A percentile compares a stretch with the other conserved stretches of the same genome.
phyloP scores from a whole-genome alignment of 371 early-diverging fungal genomes.

The Apophysomyces sp. region DNA sequence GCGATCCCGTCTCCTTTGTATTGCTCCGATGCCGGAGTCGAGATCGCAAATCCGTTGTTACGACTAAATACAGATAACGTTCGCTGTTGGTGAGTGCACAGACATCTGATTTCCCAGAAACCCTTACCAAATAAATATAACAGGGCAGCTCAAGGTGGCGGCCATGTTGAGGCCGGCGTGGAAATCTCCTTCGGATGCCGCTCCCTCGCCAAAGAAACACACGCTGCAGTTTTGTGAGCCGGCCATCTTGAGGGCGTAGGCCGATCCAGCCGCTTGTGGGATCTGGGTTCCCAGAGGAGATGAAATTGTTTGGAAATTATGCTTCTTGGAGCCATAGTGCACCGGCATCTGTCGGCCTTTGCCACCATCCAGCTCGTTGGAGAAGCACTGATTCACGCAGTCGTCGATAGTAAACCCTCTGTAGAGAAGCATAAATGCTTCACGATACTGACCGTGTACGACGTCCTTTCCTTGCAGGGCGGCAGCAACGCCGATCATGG shows the following conservation, averaged over 20 bases:
- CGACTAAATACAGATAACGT: too few species aligned
- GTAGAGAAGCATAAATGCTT: constrained; percentile 90
- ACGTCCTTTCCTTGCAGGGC: constrained; percentile 85
- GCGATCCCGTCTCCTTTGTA: constrained; percentile 97
- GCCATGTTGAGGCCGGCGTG: constrained; percentile 98
- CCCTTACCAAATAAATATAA: constrained; percentile 91
- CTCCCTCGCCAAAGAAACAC: constrained; percentile 98
- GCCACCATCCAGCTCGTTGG: constrained; percentile 85
- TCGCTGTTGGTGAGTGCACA: too few species aligned
- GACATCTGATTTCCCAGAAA: too few species aligned
- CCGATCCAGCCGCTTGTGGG: constrained; percentile 98
- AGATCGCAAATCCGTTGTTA: constrained; percentile 98
- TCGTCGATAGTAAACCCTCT: constrained; percentile 92
- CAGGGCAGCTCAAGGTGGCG: constrained; percentile 87
- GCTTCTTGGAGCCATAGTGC: constrained; percentile 87
- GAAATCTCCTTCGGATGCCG: constrained; percentile 97
- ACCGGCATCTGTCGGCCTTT: constrained; percentile 99
- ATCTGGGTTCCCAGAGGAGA: constrained; percentile 96
- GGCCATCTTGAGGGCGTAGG: constrained; percentile 89
- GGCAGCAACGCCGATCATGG: constrained; percentile 89
- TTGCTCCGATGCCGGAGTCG: constrained; percentile 93
- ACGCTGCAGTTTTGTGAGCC: constrained; percentile 78
- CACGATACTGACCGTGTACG: constrained; percentile 96
- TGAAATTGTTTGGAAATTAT: constrained; percentile 95
- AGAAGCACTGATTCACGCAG: constrained; percentile 96